Evolutionary conservation across 345 rosid genomes (phyloP).

Genomic region (Syzygium grande): DNA sequence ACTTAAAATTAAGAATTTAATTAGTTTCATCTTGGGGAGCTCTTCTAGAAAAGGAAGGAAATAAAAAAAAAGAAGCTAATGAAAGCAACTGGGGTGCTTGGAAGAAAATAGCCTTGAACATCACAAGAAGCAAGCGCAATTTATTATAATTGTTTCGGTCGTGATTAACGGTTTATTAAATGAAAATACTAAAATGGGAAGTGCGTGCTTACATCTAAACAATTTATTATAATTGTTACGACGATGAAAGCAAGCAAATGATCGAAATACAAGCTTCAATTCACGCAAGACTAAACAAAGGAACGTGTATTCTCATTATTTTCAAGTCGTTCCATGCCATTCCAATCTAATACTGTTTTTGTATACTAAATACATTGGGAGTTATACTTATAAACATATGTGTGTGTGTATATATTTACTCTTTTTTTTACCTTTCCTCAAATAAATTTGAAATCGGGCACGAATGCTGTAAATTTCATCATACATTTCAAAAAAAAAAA

Average conservation of each 20-base stretch:
- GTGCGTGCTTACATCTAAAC: neutral
- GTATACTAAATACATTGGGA: neutral
- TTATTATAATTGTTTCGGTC: neutral
- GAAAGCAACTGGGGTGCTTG: neutral
- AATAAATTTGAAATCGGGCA: neutral
- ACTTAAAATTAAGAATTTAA: neutral
- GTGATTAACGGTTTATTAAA: neutral
- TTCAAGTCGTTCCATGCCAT: neutral
- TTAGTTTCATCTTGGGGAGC: neutral
- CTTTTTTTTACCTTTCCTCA: neutral
- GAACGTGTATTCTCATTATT: neutral
- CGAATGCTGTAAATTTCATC: neutral
- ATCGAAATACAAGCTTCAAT: neutral
- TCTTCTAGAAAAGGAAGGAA: neutral
- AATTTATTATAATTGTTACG: neutral
- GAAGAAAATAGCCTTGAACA: neutral
- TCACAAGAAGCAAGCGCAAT: neutral
- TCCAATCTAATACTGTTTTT: neutral
- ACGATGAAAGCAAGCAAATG: neutral
- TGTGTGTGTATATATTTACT: neutral
- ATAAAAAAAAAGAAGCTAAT: neutral
- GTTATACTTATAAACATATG: neutral
- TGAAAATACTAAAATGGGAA: neutral
- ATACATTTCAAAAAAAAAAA: neutral
- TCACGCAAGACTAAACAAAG: neutral